These are phyloP conservation scores for Ustilago xerochloae DNA, from an alignment of 1,284 basidiomycete species.

Conservation along the genomic window DNA sequence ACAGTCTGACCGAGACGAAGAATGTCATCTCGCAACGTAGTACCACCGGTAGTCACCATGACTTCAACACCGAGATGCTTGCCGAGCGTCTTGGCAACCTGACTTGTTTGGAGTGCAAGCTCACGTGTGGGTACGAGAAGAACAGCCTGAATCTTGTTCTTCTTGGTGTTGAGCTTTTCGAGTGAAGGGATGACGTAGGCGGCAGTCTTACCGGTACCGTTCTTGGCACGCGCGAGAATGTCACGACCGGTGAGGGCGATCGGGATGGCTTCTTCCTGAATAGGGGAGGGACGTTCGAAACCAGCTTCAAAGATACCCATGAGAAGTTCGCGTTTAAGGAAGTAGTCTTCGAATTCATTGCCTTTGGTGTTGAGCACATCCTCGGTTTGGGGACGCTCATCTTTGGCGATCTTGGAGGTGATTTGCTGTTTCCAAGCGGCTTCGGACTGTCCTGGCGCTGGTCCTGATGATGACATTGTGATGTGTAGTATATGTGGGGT, in stretches of 20 bases:
- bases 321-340: conserved; percentile 67
- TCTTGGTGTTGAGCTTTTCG: conserved; percentile 87
- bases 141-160: conserved; percentile 84
- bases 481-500: neutral
- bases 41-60: conserved; percentile 99
- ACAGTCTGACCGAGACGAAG: conserved; percentile 84
- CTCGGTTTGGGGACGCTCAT: conserved; percentile 67
- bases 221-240: conserved; percentile 77
- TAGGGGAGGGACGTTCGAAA: conserved; percentile 95
- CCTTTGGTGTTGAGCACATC: conserved; percentile 67
- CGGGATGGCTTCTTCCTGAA: conserved; percentile 87
- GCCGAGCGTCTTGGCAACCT: conserved; percentile 96
- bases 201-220: conserved; percentile 79
- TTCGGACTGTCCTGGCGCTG: conserved; percentile 57
- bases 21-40: conserved; percentile 97
- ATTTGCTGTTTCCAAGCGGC: conserved; percentile 55
- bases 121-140: conserved; percentile 68
- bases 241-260: conserved; percentile 75
- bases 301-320: conserved; percentile 69
- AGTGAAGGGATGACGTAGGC: conserved; percentile 98
- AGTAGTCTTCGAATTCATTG: conserved; percentile 68
- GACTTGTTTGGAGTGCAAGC: conserved; percentile 78
- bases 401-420: conserved; percentile 51
- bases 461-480: conserved; percentile 56
- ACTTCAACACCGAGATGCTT: conserved; percentile 95